A percentile compares a stretch with the other conserved stretches of the same genome.
These are phyloP conservation scores for Alisma plantagoaquatica DNA, from an alignment of 106 monocot species.

Conservation along the genomic window DNA sequence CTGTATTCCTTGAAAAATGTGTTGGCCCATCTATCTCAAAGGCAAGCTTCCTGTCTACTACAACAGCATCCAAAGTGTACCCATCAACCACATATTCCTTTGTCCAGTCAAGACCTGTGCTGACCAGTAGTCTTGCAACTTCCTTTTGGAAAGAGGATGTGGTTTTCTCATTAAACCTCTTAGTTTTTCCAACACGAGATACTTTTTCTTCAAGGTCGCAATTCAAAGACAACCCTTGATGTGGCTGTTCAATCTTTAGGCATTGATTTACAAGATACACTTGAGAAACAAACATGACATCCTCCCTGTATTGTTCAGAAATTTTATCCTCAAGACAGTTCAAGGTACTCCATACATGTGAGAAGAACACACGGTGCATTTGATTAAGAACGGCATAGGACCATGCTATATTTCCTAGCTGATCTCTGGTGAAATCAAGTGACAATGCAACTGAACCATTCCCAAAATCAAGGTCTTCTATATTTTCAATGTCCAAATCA, in stretches of 20 bases:
- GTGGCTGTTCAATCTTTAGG: conserved; percentile 74
- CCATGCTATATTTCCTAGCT: conserved; percentile 88
- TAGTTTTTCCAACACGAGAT: conserved; percentile 56
- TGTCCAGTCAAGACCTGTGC: conserved; percentile 87
- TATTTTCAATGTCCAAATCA: conserved; percentile 5
- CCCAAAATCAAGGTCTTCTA: conserved; percentile 7
- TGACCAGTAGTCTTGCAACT: conserved; percentile 67
- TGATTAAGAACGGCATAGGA: conserved; percentile 83
- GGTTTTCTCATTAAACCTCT: conserved; percentile 78
- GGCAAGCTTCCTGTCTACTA: conserved; percentile 70
- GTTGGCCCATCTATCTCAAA: conserved; percentile 97
- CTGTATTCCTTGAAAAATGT: conserved; percentile 95
- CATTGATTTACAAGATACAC: conserved; percentile 75
- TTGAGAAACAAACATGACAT: conserved; percentile 88
- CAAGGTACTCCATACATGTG: conserved; percentile 60
- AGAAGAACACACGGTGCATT: conserved; percentile 68
- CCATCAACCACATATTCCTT: conserved; percentile 73
- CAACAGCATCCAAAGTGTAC: conserved; percentile 82
- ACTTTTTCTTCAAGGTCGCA: conserved; percentile 73
- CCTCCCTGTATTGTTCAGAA: conserved; percentile 79
- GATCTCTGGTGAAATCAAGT: conserved; percentile 64
- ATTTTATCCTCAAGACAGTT: conserved; percentile 39
- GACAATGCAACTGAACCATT: not conserved
- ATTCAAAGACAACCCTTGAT: conserved; percentile 49
- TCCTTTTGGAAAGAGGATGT: conserved; percentile 96